Conservation (phyloP, 2,329 filamentous ascomycete species). For the Microdochium nivale region DNA sequence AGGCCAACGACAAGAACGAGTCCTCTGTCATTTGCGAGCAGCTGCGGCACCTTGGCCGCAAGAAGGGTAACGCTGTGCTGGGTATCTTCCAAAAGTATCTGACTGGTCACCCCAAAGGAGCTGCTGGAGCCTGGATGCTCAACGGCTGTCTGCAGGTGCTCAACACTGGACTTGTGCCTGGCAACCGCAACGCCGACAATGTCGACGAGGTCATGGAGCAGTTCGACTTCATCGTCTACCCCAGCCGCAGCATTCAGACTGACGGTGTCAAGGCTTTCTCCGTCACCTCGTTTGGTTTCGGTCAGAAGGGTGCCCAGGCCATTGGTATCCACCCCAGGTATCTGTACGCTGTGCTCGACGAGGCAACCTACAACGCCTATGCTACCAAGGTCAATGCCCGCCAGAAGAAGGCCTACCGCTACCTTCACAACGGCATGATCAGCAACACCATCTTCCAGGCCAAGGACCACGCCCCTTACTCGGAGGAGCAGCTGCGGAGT, state of each 20-base stretch:
- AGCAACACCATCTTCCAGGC: slow-evolving; percentile 97
- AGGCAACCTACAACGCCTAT: slow-evolving; percentile 74
- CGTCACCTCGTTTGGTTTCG: slow-evolving; percentile 97
- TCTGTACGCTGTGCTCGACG: slow-evolving; percentile 87
- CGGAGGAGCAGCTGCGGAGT: slow-evolving; percentile 73
- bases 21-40: slow-evolving; percentile 96
- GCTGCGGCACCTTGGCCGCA: slow-evolving; percentile 85
- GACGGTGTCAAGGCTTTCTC: slow-evolving; percentile 98
- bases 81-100: slow-evolving; percentile 99
- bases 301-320: slow-evolving; percentile 95
- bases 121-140: slow-evolving; percentile 99
- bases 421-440: slow-evolving; percentile 96
- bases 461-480: slow-evolving; percentile 86
- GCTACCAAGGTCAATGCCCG: slow-evolving; percentile 80
- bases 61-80: slow-evolving; percentile 91
- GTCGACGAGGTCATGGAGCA: slow-evolving; percentile 94
- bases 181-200: slow-evolving; percentile 97
- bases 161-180: slow-evolving; percentile 87
- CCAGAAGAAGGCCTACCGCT: slow-evolving; percentile 98
- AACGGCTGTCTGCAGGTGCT: slow-evolving; percentile 95
- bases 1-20: slow-evolving; percentile 99
- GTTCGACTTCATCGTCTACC: slow-evolving; percentile 96
- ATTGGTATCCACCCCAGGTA: slow-evolving; percentile 97
- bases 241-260: slow-evolving; percentile 89
- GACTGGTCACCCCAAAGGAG: slow-evolving; percentile 98